Evolutionary conservation across 2,329 filamentous ascomycete genomes (phyloP).

Genomic region (Aspergillus sergii): DNA sequence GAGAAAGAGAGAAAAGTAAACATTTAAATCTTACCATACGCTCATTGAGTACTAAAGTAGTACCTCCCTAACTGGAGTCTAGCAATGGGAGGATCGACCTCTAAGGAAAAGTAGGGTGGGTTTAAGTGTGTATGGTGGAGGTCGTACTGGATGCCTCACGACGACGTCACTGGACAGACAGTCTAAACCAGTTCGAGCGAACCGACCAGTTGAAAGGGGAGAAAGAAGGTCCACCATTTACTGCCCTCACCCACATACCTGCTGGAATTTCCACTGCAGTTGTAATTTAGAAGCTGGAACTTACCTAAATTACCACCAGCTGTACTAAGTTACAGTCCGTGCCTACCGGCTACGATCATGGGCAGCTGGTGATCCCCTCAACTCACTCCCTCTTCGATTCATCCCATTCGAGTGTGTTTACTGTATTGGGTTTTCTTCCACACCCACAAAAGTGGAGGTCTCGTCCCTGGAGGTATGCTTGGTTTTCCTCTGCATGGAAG

Average conservation of each 20-base stretch:
- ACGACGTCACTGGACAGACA: constrained; percentile 33
- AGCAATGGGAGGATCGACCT: not conserved
- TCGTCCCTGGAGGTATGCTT: constrained; percentile 10
- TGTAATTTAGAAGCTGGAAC: not conserved
- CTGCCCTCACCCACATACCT: constrained; percentile 1
- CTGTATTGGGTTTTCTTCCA: constrained; percentile 5
- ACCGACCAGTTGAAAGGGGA: not conserved
- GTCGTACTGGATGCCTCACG: constrained; percentile 23
- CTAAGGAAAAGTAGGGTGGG: not conserved
- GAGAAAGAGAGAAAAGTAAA: not conserved
- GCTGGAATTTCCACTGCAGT: not conserved
- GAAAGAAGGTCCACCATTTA: constrained; percentile 23
- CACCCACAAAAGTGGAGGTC: constrained; percentile 3
- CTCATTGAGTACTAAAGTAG: not conserved
- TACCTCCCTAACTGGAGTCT: not conserved
- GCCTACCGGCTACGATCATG: not conserved
- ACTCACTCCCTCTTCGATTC: constrained; percentile 1
- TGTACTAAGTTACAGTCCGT: not conserved
- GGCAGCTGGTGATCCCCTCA: constrained; percentile 3
- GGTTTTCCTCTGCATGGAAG: too few relatives aligned
- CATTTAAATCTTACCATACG: not conserved
- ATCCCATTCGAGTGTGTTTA: constrained; percentile 5
- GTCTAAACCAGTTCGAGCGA: constrained; percentile 21
- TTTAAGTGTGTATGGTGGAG: not conserved
- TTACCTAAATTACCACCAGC: not conserved